Percentiles rank a stretch among this genome's conserved stretches.
phyloP scores from a whole-genome alignment of 768 basidiomycete species.

The Antrodiella citrinella region DNA sequence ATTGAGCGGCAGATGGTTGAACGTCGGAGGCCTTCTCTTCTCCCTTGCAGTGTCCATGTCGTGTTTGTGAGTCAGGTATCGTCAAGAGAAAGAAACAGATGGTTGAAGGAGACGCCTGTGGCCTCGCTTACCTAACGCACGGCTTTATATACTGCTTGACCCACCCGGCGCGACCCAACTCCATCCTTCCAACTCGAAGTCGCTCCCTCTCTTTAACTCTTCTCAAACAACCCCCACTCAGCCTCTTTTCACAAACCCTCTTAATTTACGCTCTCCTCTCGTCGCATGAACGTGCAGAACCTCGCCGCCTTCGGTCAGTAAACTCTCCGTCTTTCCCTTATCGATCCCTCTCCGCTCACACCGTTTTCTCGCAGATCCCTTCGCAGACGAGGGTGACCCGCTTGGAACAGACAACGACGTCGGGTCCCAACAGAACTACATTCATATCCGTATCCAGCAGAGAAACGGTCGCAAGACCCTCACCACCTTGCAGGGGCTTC shows the following conservation, averaged over 20 bases:
- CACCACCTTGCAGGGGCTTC: conserved; percentile 94
- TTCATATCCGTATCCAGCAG: conserved; percentile 97
- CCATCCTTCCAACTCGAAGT: conserved; percentile 14
- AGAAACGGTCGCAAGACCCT: conserved; percentile 98
- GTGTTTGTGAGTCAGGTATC: not conserved
- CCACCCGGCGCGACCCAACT: conserved; percentile 5
- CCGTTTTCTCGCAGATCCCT: conserved; percentile 60
- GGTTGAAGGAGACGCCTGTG: not conserved
- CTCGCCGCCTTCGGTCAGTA: conserved; percentile 71
- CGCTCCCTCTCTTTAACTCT: conserved; percentile 17
- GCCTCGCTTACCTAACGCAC: conserved; percentile 11
- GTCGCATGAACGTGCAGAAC: conserved; percentile 95
- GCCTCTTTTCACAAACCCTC: conserved; percentile 30
- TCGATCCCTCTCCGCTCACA: conserved; percentile 10
- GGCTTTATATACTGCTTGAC: conserved; percentile 2
- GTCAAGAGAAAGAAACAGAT: not conserved
- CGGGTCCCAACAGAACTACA: conserved; percentile 74
- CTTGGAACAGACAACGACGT: conserved; percentile 68
- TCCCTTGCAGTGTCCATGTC: conserved; percentile 24
- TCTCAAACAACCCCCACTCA: conserved; percentile 37
- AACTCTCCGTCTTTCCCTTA: conserved; percentile 14
- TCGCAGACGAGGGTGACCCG: conserved; percentile 88
- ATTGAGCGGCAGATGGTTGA: conserved; percentile 54
- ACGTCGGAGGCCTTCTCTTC: conserved; percentile 60
- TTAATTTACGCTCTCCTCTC: conserved; percentile 20